Conservation (phyloP, 1,284 basidiomycete species). For the Ustilago xerochloae region DNA sequence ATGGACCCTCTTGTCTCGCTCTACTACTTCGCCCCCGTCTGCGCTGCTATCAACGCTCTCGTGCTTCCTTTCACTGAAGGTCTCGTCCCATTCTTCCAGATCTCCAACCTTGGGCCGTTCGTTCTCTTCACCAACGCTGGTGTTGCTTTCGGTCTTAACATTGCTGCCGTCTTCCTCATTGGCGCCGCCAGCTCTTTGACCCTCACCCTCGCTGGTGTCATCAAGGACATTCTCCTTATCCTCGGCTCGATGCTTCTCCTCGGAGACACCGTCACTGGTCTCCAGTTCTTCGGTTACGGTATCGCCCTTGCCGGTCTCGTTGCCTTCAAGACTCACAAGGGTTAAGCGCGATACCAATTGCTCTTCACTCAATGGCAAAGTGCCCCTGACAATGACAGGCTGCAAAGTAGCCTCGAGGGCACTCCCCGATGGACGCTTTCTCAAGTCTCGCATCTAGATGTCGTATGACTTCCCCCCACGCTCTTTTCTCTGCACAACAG, state of each 20-base stretch:
- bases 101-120: slow-evolving; percentile 78
- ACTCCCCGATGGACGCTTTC: slow-evolving; percentile 14
- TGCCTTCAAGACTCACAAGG: slow-evolving; percentile 81
- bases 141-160: slow-evolving; percentile 89
- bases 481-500: slow-evolving; percentile 12
- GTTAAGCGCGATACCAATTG: slow-evolving; percentile 67
- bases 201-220: slow-evolving; percentile 91
- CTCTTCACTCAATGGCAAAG: background rate
- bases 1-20: slow-evolving; percentile 94
- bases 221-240: slow-evolving; percentile 93
- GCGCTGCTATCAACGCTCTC: slow-evolving; percentile 85
- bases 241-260: slow-evolving; percentile 87
- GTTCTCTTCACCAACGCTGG: slow-evolving; percentile 85
- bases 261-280: slow-evolving; percentile 78
- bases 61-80: slow-evolving; percentile 91
- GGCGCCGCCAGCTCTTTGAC: slow-evolving; percentile 87
- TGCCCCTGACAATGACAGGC: background rate
- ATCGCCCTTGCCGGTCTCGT: slow-evolving; percentile 83
- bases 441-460: slow-evolving; percentile 3
- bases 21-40: slow-evolving; percentile 81
- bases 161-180: slow-evolving; percentile 94
- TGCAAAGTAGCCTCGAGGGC: background rate
- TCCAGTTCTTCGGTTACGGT: slow-evolving; percentile 90
- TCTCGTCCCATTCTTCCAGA: slow-evolving; percentile 82
- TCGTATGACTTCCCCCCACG: slow-evolving; percentile 1